These are phyloP conservation scores for Cicer pinnatifidum DNA, from an alignment of 306 rosid genomes.

Conservation along the genomic window DNA sequence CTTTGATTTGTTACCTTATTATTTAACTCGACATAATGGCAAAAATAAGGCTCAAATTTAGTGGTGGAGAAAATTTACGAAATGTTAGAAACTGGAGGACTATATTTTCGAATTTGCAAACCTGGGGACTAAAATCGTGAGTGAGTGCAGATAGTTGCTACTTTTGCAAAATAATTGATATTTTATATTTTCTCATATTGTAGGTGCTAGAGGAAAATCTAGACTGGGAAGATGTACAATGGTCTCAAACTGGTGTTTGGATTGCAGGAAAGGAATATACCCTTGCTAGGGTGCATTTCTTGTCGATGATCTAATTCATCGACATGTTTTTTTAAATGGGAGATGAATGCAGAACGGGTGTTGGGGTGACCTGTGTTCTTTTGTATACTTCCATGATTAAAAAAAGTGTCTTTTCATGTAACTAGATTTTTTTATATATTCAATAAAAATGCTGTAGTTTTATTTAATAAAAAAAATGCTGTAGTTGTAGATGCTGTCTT, in stretches of 20 bases:
- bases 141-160: conserved; percentile 17
- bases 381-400: background rate
- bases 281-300: conserved; percentile 94
- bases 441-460: background rate
- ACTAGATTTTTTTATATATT: background rate
- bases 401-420: background rate
- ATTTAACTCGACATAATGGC: no score
- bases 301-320: conserved; percentile 63
- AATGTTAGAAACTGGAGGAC: no score
- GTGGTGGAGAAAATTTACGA: no score
- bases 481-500: background rate
- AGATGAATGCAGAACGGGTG: background rate
- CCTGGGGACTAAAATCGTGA: no score
- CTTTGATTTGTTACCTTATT: no score
- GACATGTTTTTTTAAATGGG: background rate
- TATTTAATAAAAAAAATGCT: background rate
- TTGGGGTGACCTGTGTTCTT: conserved; percentile 19
- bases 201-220: conserved; percentile 90
- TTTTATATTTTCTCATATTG: conserved; percentile 29
- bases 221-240: conserved; percentile 98
- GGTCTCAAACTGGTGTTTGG: conserved; percentile 99
- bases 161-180: conserved; percentile 6
- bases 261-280: conserved; percentile 85
- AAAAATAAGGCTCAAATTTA: no score
- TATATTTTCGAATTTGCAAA: no score